phyloP scores from a whole-genome alignment of 139 green algal genomes.

The Chlamydomonas incerta region DNA sequence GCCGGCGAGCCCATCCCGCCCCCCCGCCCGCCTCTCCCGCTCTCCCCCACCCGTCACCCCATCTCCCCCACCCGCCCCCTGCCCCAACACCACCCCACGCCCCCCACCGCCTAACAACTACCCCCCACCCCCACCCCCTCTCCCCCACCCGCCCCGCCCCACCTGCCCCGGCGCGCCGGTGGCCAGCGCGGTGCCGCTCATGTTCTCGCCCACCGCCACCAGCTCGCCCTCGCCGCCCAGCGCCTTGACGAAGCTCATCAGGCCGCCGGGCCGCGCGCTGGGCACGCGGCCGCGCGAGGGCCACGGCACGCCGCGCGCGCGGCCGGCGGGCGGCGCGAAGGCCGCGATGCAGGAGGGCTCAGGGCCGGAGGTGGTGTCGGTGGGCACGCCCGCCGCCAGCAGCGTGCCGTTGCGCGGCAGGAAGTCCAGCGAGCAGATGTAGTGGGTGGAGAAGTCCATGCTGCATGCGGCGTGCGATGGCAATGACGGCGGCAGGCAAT shows the following conservation, averaged over 20 bases:
- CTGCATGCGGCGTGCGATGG: background rate
- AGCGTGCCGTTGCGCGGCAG: slow-evolving; percentile 56
- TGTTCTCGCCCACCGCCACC: slow-evolving; percentile 6
- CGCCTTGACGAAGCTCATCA: slow-evolving; percentile 2
- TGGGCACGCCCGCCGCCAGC: slow-evolving; percentile 40
- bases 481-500: no score
- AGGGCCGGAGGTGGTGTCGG: background rate
- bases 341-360: background rate
- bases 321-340: background rate
- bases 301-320: background rate
- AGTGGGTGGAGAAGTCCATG: slow-evolving; percentile 52
- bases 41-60: no score
- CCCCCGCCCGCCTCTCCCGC: no score
- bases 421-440: slow-evolving; percentile 67
- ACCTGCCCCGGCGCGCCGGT: background rate
- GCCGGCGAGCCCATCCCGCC: no score
- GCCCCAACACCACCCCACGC: no score
- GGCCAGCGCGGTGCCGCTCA: background rate
- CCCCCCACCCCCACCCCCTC: background rate
- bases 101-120: no score
- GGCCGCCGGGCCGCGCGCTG: background rate
- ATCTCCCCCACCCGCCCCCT: no score
- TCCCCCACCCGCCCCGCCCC: background rate
- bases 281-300: background rate
- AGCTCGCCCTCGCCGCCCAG: slow-evolving; percentile 1